Evolutionary conservation across 805 yeast species (phyloP).

Genomic region (Saccharomycopsis babjevae): DNA sequence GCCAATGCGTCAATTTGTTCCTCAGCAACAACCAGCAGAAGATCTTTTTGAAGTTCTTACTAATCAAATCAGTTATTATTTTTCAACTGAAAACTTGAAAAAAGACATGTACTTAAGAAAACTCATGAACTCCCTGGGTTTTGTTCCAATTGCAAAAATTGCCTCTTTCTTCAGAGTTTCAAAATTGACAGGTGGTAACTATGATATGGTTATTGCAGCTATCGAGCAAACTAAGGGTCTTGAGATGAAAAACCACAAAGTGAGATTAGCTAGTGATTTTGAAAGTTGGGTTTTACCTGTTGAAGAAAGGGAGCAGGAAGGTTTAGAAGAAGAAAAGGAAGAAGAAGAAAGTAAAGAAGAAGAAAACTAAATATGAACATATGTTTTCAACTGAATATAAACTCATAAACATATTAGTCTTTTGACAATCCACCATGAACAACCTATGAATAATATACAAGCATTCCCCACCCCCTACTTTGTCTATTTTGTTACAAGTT

Average conservation of each 20-base stretch:
- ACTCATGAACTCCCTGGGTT: slow-evolving; percentile 72
- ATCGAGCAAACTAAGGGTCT: slow-evolving; percentile 31
- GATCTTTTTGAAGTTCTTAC: slow-evolving; percentile 19
- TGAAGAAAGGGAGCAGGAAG: slow-evolving; percentile 9
- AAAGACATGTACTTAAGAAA: slow-evolving; percentile 77
- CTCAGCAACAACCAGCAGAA: background rate
- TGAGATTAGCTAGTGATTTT: slow-evolving; percentile 50
- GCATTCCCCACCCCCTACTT: background rate
- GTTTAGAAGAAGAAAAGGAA: slow-evolving; percentile 5
- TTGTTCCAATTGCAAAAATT: slow-evolving; percentile 52
- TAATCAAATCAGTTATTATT: slow-evolving; percentile 80
- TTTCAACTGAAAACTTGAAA: slow-evolving; percentile 75
- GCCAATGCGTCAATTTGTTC: background rate
- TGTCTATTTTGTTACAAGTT: background rate
- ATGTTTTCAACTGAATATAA: background rate
- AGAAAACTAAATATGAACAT: background rate
- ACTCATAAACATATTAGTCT: background rate
- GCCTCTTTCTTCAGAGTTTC: slow-evolving; percentile 71
- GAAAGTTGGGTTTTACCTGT: slow-evolving; percentile 53
- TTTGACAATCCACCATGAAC: background rate
- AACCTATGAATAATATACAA: background rate
- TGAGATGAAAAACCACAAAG: slow-evolving; percentile 29
- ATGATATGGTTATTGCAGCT: slow-evolving; percentile 44
- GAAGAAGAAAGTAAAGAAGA: background rate
- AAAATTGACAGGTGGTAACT: slow-evolving; percentile 49